Conservation (phyloP, 1,139 yeast genomes). For the Meyerozyma sp. region DNA sequence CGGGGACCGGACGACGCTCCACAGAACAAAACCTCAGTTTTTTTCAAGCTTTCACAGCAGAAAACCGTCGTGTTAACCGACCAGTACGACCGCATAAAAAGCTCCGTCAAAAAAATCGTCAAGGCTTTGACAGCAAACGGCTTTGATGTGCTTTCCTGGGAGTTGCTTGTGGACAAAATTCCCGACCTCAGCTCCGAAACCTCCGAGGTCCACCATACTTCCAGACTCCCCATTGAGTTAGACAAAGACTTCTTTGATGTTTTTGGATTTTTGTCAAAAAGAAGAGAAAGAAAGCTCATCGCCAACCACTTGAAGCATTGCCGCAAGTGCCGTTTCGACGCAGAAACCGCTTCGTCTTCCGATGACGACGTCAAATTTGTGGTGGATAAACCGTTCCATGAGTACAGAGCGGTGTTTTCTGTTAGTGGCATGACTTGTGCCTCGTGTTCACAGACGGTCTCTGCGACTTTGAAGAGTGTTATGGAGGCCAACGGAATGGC, state of each 20-base stretch:
- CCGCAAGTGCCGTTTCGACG: conserved; percentile 1
- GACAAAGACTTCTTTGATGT: conserved; percentile 13
- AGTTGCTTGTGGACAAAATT: conserved; percentile 15
- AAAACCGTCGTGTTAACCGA: not conserved
- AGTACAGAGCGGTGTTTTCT: conserved; percentile 46
- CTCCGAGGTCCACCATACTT: too few species aligned
- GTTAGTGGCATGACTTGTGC: conserved; percentile 67
- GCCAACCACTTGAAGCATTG: conserved; percentile 1
- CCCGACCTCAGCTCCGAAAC: not conserved
- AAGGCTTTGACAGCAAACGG: conserved; percentile 22
- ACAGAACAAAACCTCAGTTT: not conserved
- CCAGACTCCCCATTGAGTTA: conserved; percentile 4
- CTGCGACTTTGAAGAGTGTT: conserved; percentile 33
- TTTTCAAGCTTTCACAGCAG: not conserved
- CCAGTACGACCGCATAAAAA: not conserved
- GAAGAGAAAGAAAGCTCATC: conserved; percentile 7
- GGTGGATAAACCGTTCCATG: conserved; percentile 22
- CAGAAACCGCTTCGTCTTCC: conserved; percentile 1
- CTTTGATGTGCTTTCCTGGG: conserved; percentile 32
- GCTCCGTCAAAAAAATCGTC: conserved; percentile 15
- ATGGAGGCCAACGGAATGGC: conserved; percentile 12
- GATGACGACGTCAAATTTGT: conserved; percentile 19
- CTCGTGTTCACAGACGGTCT: conserved; percentile 47
- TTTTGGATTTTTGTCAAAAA: conserved; percentile 8
- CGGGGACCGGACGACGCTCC: not conserved